Conservation (phyloP, 1,139 yeast species). For the Kluyveromyces sp. region DNA sequence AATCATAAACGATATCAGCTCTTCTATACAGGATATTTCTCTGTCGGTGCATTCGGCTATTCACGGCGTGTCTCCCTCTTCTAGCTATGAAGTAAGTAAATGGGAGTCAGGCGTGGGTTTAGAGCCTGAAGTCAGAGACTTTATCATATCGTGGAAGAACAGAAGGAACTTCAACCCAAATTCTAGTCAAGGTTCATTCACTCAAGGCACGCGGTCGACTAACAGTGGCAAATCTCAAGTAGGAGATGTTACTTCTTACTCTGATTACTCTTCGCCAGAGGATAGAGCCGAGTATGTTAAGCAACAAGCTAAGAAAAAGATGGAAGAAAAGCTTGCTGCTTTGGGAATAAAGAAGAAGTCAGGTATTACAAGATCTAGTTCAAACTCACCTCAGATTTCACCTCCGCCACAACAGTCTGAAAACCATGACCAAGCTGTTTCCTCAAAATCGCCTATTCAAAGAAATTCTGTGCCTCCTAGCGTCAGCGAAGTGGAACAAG, state of each 20-base stretch:
- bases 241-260: slow-evolving; percentile 7
- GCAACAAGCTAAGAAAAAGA: slow-evolving; percentile 84
- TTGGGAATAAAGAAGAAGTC: slow-evolving; percentile 55
- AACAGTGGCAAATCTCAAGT: neutral
- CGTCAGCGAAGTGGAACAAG: too few relatives aligned
- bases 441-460: neutral
- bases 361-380: slow-evolving; percentile 10
- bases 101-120: slow-evolving; percentile 88
- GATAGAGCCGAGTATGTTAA: slow-evolving; percentile 80
- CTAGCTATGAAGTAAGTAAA: slow-evolving; percentile 54
- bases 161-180: slow-evolving; percentile 12
- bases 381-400: slow-evolving; percentile 4
- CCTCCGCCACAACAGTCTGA: neutral
- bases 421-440: neutral
- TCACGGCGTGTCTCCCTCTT: slow-evolving; percentile 29
- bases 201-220: neutral
- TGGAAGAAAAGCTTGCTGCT: slow-evolving; percentile 84
- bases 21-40: slow-evolving; percentile 66
- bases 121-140: slow-evolving; percentile 55
- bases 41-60: slow-evolving; percentile 50
- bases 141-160: slow-evolving; percentile 49
- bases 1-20: slow-evolving; percentile 65
- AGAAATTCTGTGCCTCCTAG: too few relatives aligned
- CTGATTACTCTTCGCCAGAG: slow-evolving; percentile 40
- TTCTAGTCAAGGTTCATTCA: neutral